Base-by-base conservation (phyloP, 208 protist species). In the Leishmania guyanensis region DNA sequence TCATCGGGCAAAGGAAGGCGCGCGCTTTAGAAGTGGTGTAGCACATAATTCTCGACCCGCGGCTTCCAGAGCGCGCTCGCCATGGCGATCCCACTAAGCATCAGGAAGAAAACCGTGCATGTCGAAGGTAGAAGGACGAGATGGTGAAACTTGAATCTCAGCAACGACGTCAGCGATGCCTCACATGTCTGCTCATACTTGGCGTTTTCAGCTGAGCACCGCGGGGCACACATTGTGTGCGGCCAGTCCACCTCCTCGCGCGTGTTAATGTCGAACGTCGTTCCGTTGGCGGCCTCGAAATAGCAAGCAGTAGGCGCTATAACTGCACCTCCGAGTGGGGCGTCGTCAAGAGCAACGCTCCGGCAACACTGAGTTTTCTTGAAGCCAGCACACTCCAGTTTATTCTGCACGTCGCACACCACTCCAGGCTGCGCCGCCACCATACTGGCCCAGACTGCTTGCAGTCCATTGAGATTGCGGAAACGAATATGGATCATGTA, bases 361-460 rank as follows among this genome's bases (percentile, higher is more conserved):
- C 82, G 62, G 64, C 91, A 94, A 64, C 91, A 94, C n/a, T 87
- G 75, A 0, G 78, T 73, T 5, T 68, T n/a, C 26, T 51, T 74
- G 76, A 86, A 92, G 0, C 91, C 91, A 1, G 89, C 90, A 81
- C 91, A 94, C 68, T 72, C 22, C n/a, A 92, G 75, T 14, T 39
- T 69, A 1, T 78, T 29, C 68, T 94, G 81, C 4, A 91, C 54
- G 50, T 82, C 81, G 70, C 91, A 94, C 26, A 91, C 79, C 2
- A 84, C 26, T 16, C 29, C 20, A 16, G 85, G 83, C 56, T 77
- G 17, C 60, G 29, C 8, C 8, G 51, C 20, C 39, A 91, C 90
- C 26, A 85, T 65, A 6, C 72, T 70, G 6, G 66, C 33, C 90
- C 90, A 93, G 60, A 60, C 17, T 50, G 12, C 4, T 0, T 70